These are phyloP conservation scores for Zygotorulaspora florentina DNA, from an alignment of 805 yeast species.

Conservation along the genomic window DNA sequence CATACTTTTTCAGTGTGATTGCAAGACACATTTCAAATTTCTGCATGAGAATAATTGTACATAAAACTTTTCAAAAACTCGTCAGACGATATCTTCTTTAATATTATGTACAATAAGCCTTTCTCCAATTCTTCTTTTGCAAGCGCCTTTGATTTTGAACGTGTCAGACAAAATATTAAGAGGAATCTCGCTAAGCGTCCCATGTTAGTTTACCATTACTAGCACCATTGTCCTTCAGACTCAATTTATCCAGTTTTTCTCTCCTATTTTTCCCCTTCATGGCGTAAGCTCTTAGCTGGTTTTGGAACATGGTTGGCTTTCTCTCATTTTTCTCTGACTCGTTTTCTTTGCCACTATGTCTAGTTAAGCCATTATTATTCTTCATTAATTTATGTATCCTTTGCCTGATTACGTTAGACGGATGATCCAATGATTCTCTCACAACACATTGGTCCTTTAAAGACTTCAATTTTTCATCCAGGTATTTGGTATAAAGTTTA, in stretches of 20 bases:
- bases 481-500: slow-evolving; percentile 20
- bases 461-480: slow-evolving; percentile 26
- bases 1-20: slow-evolving; percentile 9
- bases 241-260: slow-evolving; percentile 3
- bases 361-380: slow-evolving; percentile 1
- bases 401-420: slow-evolving; percentile 9
- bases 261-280: slow-evolving; percentile 19
- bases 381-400: slow-evolving; percentile 13
- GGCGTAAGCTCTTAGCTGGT: slow-evolving; percentile 25
- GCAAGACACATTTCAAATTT: neutral
- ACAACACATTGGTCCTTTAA: slow-evolving; percentile 23
- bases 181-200: neutral
- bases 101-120: neutral
- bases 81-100: neutral
- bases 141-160: neutral
- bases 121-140: no score
- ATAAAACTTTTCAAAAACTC: neutral
- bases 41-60: neutral
- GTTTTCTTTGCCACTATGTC: slow-evolving; percentile 1
- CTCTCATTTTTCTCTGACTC: neutral
- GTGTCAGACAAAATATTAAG: neutral
- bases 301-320: slow-evolving; percentile 12
- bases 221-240: neutral
- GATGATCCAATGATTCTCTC: slow-evolving; percentile 4
- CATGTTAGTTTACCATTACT: slow-evolving; percentile 1